Evolutionary conservation across 2,329 filamentous ascomycete species (phyloP), one percentile per base, ranked within the genome.

Genomic region (Alternaria triticina): DNA sequence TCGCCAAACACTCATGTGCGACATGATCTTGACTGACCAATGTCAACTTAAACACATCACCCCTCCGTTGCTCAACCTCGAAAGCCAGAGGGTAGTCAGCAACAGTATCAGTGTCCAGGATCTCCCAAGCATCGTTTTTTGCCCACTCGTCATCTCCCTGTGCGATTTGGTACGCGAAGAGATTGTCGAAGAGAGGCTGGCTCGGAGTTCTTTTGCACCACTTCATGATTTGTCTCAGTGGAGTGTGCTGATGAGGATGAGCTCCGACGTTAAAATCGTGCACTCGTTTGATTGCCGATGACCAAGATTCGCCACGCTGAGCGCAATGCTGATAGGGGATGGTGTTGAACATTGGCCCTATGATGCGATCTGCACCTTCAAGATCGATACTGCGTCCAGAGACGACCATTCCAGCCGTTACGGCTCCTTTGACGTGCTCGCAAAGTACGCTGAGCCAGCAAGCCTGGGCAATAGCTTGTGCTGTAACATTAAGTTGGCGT

Each of bases 281-380:
- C 64, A 91, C 92, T 54, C 83, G 81, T 15, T 81, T 83, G 22
- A 93, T 82, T 1, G 93, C 77, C 0, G 86, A 83, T 1, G 80
- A 75, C 88, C 91, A 93, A 0, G 84, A 88, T 5, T 85, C 81
- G 0, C 78, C 73, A 0, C 77, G 66, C 7, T 79, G 64, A 13
- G 86, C 68, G 6, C 81, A 74, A 33, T 89, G 79, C 58, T 87
- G 85, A 74, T 91, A 93, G 0, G 94, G 93, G 1, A 97, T 82
- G 0, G 94, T 97, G 75, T 97, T 97, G 85, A 97, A 97, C 20
- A 97, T 81, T 0, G 95, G 94, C 0, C 94, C 95, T 45, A 96
- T 86, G 1, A 92, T 87, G 22, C 84, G 75, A 50, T 94, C 90
- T 2, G 89, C 86, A 2, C 84, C 83, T 8, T 90, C 85, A 12